These are phyloP conservation scores for Aspergillus sp. DNA, from an alignment of 2,329 filamentous ascomycete genomes.

Conservation along the genomic window DNA sequence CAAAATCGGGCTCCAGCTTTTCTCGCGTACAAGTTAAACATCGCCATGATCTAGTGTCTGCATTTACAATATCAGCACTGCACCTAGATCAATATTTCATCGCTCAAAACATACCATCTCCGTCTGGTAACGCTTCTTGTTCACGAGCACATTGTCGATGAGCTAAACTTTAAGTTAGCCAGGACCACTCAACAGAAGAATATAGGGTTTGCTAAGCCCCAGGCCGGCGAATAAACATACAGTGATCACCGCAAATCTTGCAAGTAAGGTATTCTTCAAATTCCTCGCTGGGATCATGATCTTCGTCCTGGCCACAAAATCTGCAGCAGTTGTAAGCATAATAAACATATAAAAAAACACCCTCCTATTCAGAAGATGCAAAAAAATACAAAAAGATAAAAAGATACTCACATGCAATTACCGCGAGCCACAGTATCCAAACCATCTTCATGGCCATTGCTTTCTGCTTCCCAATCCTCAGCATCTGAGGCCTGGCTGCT, in stretches of 20 bases:
- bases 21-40: conserved; percentile 50
- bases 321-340: conserved; percentile 41
- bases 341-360: conserved; percentile 7
- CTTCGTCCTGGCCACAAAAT: conserved; percentile 76
- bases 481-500: conserved; percentile 52
- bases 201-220: conserved; percentile 21
- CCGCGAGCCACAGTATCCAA: conserved; percentile 44
- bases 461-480: conserved; percentile 42
- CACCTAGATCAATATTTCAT: conserved; percentile 30
- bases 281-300: conserved; percentile 71
- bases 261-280: conserved; percentile 74
- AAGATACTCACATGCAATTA: conserved; percentile 56
- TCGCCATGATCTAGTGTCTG: conserved; percentile 54
- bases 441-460: conserved; percentile 40
- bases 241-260: conserved; percentile 68
- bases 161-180: conserved; percentile 52
- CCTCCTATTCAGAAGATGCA: conserved; percentile 5
- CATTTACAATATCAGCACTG: not conserved
- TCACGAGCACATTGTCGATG: conserved; percentile 83
- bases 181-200: conserved; percentile 11
- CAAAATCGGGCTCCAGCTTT: conserved; percentile 26
- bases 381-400: conserved; percentile 10
- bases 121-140: conserved; percentile 53
- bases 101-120: conserved; percentile 48
- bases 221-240: conserved; percentile 48